phyloP scores from a whole-genome alignment of 2,329 filamentous ascomycete genomes.

The Aureobasidium namibiae region DNA sequence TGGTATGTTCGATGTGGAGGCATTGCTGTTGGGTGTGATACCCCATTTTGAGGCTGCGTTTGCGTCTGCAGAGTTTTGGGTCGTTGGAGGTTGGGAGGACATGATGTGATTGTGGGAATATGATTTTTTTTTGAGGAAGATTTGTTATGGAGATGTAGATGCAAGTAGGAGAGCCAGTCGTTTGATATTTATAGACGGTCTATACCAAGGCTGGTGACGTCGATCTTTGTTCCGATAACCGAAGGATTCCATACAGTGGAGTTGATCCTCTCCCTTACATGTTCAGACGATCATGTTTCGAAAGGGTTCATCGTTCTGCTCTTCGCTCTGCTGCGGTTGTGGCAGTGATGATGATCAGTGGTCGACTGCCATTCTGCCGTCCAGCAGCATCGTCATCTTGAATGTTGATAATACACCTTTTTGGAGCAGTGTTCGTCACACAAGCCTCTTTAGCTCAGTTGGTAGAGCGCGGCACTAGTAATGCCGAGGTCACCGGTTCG shows the following conservation, averaged over 20 bases:
- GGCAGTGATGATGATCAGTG: too few relatives aligned
- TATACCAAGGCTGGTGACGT: not conserved
- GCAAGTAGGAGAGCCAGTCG: too few relatives aligned
- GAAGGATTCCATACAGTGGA: too few relatives aligned
- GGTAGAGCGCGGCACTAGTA: slow-evolving; percentile 2
- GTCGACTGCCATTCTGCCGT: too few relatives aligned
- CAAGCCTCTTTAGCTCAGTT: not conserved
- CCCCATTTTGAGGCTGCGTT: slow-evolving; percentile 14
- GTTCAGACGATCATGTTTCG: not conserved
- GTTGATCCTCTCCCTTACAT: not conserved
- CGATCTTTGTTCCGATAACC: not conserved
- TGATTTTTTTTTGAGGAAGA: too few relatives aligned
- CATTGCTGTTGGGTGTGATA: slow-evolving; percentile 1
- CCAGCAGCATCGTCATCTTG: too few relatives aligned
- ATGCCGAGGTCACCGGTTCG: not conserved
- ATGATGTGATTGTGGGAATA: not conserved
- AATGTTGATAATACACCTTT: too few relatives aligned
- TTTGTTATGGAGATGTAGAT: too few relatives aligned
- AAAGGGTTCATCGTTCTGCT: too few relatives aligned
- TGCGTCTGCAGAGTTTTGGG: not conserved
- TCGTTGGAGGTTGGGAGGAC: not conserved
- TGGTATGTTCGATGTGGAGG: not conserved
- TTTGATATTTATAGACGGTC: not conserved
- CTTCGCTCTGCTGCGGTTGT: too few relatives aligned
- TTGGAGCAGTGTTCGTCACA: too few relatives aligned